A percentile compares a stretch with the other conserved stretches of the same genome.
Conservation (phyloP, 1,284 basidiomycete species). For the Schizophyllum amplum region DNA sequence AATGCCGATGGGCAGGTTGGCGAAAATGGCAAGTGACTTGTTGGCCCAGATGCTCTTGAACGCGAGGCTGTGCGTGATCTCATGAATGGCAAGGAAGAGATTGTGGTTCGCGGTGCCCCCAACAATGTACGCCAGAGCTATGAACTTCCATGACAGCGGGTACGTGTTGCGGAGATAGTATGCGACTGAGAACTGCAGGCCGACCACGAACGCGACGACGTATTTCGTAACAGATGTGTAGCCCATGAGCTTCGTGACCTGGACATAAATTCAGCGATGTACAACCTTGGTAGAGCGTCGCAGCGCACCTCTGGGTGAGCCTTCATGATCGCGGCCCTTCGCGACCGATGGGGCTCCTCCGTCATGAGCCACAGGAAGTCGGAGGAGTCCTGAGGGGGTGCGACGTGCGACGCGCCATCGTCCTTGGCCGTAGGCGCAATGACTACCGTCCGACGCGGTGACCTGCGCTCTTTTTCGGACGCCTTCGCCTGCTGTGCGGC, state of each 20-base stretch:
- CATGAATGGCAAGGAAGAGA: conserved; percentile 94
- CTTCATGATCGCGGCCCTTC: conserved; percentile 87
- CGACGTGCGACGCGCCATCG: conserved; percentile 33
- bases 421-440: conserved; percentile 29
- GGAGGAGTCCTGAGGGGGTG: conserved; percentile 58
- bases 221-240: conserved; percentile 88
- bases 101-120: conserved; percentile 98
- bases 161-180: conserved; percentile 56
- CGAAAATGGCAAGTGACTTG: conserved; percentile 82
- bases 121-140: conserved; percentile 76
- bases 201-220: conserved; percentile 73
- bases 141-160: conserved; percentile 66
- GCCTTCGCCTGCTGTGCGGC: conserved; percentile 35
- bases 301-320: conserved; percentile 83
- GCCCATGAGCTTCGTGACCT: conserved; percentile 95
- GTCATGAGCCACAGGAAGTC: conserved; percentile 96
- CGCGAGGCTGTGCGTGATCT: conserved; percentile 97
- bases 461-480: conserved; percentile 30
- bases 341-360: conserved; percentile 90
- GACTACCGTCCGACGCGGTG: conserved; percentile 52
- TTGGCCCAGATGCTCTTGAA: conserved; percentile 83
- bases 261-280: too few relatives aligned
- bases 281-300: too few relatives aligned
- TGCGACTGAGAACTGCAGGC: conserved; percentile 67
- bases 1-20: conserved; percentile 89